Percentiles rank a stretch among this genome's conserved stretches.
Evolutionary conservation across 1,139 yeast species (phyloP).

Genomic region (Taphrina pruni): DNA sequence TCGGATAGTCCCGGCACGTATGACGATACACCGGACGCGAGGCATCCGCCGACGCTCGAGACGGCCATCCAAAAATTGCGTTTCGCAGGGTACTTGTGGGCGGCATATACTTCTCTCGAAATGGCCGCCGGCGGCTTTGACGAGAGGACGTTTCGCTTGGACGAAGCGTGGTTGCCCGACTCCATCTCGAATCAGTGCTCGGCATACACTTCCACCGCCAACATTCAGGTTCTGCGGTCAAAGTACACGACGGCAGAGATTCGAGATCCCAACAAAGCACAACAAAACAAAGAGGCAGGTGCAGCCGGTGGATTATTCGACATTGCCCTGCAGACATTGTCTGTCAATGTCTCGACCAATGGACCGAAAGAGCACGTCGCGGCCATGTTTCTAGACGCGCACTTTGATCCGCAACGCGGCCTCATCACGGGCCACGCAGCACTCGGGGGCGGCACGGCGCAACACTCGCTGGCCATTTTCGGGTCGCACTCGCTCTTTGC

Average conservation of each 20-base stretch:
- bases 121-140: constrained; percentile 83
- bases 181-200: constrained; percentile 52
- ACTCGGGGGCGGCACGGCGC: constrained; percentile 81
- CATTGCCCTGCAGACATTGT: constrained; percentile 77
- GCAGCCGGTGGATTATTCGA: constrained; percentile 77
- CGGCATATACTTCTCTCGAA: constrained; percentile 90
- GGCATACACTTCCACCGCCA: constrained; percentile 60
- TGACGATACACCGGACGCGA: constrained; percentile 62
- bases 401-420: constrained; percentile 72
- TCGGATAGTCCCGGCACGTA: constrained; percentile 73
- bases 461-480: constrained; percentile 77
- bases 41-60: constrained; percentile 73
- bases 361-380: constrained; percentile 70
- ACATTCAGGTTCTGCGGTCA: constrained; percentile 76
- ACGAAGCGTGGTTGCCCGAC: constrained; percentile 66
- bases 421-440: constrained; percentile 90
- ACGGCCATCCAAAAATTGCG: constrained; percentile 79
- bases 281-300: constrained; percentile 76
- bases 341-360: constrained; percentile 49
- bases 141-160: constrained; percentile 76
- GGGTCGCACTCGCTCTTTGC: constrained; percentile 92
- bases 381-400: constrained; percentile 79
- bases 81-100: constrained; percentile 87
- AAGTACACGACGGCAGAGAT: constrained; percentile 61
- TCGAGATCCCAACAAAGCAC: constrained; percentile 80